Conservation (phyloP, 768 basidiomycete species). For the Trametes cinnabarina region DNA sequence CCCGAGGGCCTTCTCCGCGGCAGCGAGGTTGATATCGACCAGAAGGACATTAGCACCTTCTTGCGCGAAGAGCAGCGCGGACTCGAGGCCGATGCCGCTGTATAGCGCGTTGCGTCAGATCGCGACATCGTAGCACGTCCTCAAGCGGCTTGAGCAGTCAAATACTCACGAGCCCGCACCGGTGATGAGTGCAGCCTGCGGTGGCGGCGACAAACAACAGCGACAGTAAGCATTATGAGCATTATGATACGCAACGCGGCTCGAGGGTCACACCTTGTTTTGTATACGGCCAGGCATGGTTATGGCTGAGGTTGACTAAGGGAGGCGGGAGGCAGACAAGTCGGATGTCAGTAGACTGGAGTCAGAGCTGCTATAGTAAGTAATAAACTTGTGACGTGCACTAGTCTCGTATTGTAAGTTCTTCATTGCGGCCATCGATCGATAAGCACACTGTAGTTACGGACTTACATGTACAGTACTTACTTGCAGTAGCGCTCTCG, state of each 20-base stretch:
- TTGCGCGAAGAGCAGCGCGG: conserved; percentile 89
- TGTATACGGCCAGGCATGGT: conserved; percentile 36
- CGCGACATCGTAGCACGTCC: not conserved
- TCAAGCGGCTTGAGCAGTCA: no score
- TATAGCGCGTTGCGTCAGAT: not conserved
- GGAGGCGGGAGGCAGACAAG: not conserved
- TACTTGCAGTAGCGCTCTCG: no score
- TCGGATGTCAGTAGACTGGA: no score
- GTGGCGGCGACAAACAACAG: not conserved
- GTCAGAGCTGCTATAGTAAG: no score
- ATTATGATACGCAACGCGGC: not conserved
- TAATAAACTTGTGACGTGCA: no score
- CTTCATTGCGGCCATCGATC: no score
- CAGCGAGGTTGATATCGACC: conserved; percentile 80
- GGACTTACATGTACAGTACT: no score
- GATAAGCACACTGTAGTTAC: no score
- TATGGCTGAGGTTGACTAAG: not conserved
- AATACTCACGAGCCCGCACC: conserved; percentile 50
- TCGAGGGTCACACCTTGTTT: conserved; percentile 28
- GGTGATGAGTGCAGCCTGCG: conserved; percentile 42
- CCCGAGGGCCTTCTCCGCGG: conserved; percentile 64
- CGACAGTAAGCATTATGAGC: not conserved
- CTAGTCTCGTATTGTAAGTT: no score
- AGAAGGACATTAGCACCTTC: conserved; percentile 92
- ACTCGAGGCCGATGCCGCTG: conserved; percentile 96